Evolutionary conservation across 139 green algal species (phyloP).

Genomic region (Coccomyxa sp.): DNA sequence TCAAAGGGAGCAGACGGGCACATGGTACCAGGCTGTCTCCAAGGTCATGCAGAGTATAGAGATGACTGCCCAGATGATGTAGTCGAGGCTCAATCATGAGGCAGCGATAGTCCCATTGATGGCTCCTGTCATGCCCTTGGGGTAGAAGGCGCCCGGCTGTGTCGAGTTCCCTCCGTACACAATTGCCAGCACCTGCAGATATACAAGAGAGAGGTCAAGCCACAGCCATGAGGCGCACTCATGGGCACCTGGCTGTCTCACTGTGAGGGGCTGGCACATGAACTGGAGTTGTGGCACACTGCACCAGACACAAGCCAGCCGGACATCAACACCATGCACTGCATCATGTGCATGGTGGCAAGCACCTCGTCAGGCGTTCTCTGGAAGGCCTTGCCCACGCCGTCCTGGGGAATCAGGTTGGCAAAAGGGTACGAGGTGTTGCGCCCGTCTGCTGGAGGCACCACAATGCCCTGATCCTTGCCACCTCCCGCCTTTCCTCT

Average conservation of each 20-base stretch:
- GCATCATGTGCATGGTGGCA: background rate
- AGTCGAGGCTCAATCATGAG: no score
- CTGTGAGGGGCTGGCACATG: no score
- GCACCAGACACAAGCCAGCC: no score
- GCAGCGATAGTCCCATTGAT: no score
- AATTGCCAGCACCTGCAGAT: conserved; percentile 35
- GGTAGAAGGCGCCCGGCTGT: conserved; percentile 34
- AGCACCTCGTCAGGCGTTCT: conserved; percentile 21
- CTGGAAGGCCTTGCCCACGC: conserved; percentile 1
- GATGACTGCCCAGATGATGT: no score
- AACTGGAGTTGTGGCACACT: no score
- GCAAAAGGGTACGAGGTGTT: background rate
- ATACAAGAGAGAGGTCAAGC: no score
- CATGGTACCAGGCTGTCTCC: no score
- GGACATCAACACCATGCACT: conserved; percentile 1
- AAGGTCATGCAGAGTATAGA: no score
- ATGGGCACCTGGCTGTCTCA: no score
- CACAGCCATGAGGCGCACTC: no score
- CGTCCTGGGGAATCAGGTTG: background rate
- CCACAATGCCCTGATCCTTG: background rate
- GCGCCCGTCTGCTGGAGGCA: background rate
- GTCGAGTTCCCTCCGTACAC: conserved; percentile 26
- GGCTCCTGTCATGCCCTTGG: conserved; percentile 31
- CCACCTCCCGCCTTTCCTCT: conserved; percentile 28
- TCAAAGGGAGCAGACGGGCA: no score